A percentile compares a stretch with the other conserved stretches of the same genome.
These are phyloP conservation scores for Marasmius tenuissimus DNA, from an alignment of 1,284 basidiomycete species.

Conservation along the genomic window DNA sequence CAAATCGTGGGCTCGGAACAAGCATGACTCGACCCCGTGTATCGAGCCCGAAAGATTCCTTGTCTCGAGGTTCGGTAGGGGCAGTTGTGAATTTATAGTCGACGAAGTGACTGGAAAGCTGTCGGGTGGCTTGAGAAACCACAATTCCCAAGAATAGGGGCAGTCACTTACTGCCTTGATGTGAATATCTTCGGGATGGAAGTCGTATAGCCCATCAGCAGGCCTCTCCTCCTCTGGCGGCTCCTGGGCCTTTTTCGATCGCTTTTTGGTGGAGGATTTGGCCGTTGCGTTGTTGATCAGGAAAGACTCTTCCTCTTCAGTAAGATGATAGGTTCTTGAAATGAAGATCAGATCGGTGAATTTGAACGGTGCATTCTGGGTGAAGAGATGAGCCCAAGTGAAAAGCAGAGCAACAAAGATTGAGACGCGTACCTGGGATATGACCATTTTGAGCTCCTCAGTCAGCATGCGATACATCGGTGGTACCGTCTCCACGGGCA, in stretches of 20 bases:
- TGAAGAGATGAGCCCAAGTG: not conserved
- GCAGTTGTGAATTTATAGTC: slow-evolving; percentile 69
- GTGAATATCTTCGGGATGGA: slow-evolving; percentile 85
- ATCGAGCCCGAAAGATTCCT: slow-evolving; percentile 81
- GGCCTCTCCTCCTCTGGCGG: slow-evolving; percentile 27
- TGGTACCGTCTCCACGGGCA: slow-evolving; percentile 88
- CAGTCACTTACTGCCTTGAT: slow-evolving; percentile 57
- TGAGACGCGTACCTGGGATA: slow-evolving; percentile 52
- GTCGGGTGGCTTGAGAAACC: slow-evolving; percentile 5
- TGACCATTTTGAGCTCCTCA: slow-evolving; percentile 75
- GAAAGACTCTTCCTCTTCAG: slow-evolving; percentile 55
- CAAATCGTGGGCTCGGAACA: slow-evolving; percentile 47
- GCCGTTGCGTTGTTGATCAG: slow-evolving; percentile 36
- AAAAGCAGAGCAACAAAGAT: not conserved
- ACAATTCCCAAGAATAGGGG: slow-evolving; percentile 2
- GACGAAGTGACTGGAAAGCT: slow-evolving; percentile 62
- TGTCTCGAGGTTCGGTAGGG: slow-evolving; percentile 53
- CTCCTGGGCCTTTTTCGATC: slow-evolving; percentile 33
- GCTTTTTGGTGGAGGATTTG: slow-evolving; percentile 15
- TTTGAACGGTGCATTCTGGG: slow-evolving; percentile 63
- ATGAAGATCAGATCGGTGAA: slow-evolving; percentile 76
- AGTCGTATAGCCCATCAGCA: slow-evolving; percentile 60
- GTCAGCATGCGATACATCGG: slow-evolving; percentile 88
- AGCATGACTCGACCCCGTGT: slow-evolving; percentile 77
- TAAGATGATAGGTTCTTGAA: slow-evolving; percentile 72